Evolutionary conservation across 176 grass and related monocot species (phyloP).

Genomic region (Zizania latifolia): DNA sequence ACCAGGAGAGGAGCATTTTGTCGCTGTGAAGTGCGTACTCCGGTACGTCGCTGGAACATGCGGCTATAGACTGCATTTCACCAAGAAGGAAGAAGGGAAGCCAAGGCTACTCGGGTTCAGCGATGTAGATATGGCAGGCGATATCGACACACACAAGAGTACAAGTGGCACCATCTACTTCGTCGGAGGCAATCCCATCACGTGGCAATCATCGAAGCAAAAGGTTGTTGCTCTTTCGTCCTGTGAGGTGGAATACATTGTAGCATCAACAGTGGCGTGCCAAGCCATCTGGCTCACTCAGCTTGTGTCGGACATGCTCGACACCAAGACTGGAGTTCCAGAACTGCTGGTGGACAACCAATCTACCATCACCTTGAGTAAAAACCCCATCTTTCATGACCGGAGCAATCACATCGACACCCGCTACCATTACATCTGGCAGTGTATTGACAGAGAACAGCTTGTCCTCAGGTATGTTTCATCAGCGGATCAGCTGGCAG

Average conservation of each 20-base stretch:
- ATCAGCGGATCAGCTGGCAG: too few species aligned
- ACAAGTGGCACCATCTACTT: background rate
- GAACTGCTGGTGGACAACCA: background rate
- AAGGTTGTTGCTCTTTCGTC: background rate
- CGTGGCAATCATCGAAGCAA: background rate
- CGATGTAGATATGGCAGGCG: too few species aligned
- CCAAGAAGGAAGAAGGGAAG: too few species aligned
- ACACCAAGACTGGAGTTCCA: background rate
- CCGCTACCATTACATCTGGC: background rate
- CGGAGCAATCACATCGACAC: background rate
- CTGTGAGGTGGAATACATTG: background rate
- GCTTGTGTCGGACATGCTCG: background rate
- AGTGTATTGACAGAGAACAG: background rate
- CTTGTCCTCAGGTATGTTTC: background rate
- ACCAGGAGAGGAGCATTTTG: too few species aligned
- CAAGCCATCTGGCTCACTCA: background rate
- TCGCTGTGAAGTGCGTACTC: too few species aligned
- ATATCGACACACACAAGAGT: too few species aligned
- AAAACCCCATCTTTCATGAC: background rate
- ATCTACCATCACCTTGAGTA: background rate
- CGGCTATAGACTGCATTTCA: too few species aligned
- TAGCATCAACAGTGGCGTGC: background rate
- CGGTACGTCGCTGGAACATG: too few species aligned
- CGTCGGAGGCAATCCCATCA: background rate
- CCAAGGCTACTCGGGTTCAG: too few species aligned